Percentiles rank a stretch among this genome's conserved stretches.
Evolutionary conservation across 805 yeast species (phyloP).

Genomic region (Candida khao-thaluensis): DNA sequence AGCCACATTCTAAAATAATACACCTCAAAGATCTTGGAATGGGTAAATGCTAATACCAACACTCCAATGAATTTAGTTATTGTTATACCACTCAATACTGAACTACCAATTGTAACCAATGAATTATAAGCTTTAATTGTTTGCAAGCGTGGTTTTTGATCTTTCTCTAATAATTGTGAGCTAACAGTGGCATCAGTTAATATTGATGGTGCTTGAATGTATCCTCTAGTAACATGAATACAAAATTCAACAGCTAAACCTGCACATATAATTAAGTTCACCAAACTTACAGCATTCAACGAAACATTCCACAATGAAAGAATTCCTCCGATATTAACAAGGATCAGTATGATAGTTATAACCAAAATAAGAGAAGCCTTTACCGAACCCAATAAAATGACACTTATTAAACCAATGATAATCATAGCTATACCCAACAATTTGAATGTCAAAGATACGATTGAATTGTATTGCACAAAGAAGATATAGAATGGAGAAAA

Average conservation of each 20-base stretch:
- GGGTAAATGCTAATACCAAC: slow-evolving; percentile 78
- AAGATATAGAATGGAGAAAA: slow-evolving; percentile 91
- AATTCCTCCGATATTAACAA: slow-evolving; percentile 74
- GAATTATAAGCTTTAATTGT: slow-evolving; percentile 52
- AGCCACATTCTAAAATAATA: slow-evolving; percentile 97
- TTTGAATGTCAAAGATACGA: slow-evolving; percentile 56
- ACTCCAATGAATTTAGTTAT: slow-evolving; percentile 89
- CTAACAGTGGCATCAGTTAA: slow-evolving; percentile 11
- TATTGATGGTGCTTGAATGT: slow-evolving; percentile 35
- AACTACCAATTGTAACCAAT: slow-evolving; percentile 76
- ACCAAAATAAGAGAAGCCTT: slow-evolving; percentile 57
- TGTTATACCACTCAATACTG: slow-evolving; percentile 89
- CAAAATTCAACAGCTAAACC: slow-evolving; percentile 95
- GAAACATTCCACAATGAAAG: slow-evolving; percentile 75
- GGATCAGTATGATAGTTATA: slow-evolving; percentile 58
- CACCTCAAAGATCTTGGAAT: slow-evolving; percentile 83
- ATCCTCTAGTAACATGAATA: slow-evolving; percentile 80
- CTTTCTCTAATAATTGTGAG: neutral
- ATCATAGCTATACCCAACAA: slow-evolving; percentile 53
- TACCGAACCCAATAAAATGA: slow-evolving; percentile 64
- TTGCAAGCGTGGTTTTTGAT: slow-evolving; percentile 6
- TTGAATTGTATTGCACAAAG: slow-evolving; percentile 81
- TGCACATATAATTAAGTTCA: slow-evolving; percentile 85
- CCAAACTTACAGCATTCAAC: slow-evolving; percentile 85
- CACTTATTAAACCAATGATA: slow-evolving; percentile 52